Base-by-base conservation (phyloP, 176 grass and related monocot genomes). In the Microstegium vimineum region DNA sequence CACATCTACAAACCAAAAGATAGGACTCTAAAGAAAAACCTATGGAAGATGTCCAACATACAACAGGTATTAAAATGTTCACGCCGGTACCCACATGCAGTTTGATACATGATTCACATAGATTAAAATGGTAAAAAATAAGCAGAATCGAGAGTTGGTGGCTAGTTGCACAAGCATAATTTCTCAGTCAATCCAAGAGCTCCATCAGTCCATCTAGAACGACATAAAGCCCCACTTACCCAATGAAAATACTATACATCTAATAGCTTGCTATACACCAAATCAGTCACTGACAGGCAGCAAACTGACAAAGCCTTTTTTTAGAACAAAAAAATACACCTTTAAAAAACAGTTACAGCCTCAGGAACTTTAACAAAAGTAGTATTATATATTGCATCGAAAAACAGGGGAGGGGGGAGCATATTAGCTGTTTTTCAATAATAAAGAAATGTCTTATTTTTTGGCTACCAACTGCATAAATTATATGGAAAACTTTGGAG, bases 151-250 rank as follows among this genome's bases (percentile, higher is more conserved):
- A 34, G 4, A 27, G 28, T 71, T 76, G 15, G 26, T 63, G 3
- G 27, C 34, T 73, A 66, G 41, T 25, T 37, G 23, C 16, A 65
- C 17, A 49, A 54, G 25, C 51, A 22, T 65, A 85, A 74, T 40
- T 73, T 74, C 17, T 17, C 27, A 31, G 81, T 83, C 40, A 67
- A 56, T 83, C 35, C 81, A 83, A 72, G 67, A 73, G 51, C 69
- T 66, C 34, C 45, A 54, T 86, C 42, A 41, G 42, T 42, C 17
- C 25, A 46, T 77, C 35, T 51, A 73, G 62, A 28, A 64, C 15
- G 20, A 77, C 43, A 54, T 45, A 34, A 74, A 57, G 36, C 15
- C 33, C 47, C 14, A 10, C 25, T 54, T 12, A 71, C 17, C 20
- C 36, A 80, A n/a, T 59, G 62, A 71, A 82, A 87, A 79, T n/a